These are phyloP conservation scores for Psilocybe subaeruginosa DNA, from an alignment of 768 basidiomycete species.

Conservation along the genomic window DNA sequence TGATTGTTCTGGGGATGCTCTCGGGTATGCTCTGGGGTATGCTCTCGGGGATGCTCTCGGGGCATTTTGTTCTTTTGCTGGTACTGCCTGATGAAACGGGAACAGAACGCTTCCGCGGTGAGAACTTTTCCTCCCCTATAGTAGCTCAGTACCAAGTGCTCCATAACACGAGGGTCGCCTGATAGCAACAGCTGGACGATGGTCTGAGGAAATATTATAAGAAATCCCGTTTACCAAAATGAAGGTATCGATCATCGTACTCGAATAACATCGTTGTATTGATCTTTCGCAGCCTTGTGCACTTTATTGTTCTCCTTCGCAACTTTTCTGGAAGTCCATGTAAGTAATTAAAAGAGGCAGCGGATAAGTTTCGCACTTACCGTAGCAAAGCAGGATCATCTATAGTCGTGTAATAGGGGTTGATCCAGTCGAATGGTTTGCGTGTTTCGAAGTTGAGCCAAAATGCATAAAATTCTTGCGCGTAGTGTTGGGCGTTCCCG, in stretches of 20 bases:
- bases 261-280: neutral
- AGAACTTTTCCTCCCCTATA: neutral
- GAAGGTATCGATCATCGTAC: neutral
- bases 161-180: neutral
- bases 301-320: neutral
- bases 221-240: neutral
- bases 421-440: conserved; percentile 29
- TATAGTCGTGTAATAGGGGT: neutral
- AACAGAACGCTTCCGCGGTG: neutral
- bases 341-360: neutral
- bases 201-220: neutral
- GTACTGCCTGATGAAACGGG: neutral
- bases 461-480: conserved; percentile 23
- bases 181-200: neutral
- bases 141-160: neutral
- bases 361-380: neutral
- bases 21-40: too few species aligned
- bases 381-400: neutral
- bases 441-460: conserved; percentile 26
- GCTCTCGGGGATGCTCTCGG: too few species aligned
- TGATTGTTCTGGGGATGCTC: too few species aligned
- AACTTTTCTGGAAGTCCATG: neutral
- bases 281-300: neutral
- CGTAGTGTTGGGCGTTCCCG: conserved; percentile 8
- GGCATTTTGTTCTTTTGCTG: neutral